Evolutionary conservation across 176 grass and related monocot genomes (phyloP).

Genomic region (Oryza coarctata): DNA sequence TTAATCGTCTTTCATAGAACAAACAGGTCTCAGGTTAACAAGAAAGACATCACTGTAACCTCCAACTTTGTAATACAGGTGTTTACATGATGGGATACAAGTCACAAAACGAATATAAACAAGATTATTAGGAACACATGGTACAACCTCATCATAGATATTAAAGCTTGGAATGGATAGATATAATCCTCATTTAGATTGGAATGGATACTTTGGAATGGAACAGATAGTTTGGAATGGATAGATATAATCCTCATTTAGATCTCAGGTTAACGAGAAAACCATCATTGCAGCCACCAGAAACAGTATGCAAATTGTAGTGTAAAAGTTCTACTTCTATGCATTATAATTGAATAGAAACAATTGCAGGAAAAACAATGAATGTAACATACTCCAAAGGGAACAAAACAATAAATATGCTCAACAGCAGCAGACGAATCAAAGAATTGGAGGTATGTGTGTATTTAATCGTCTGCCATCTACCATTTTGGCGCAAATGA

Average conservation of each 20-base stretch:
- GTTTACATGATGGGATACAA: neutral
- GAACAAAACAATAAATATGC: neutral
- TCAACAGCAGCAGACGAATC: neutral
- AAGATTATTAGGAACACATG: neutral
- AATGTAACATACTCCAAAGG: neutral
- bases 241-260: slow-evolving; percentile 30
- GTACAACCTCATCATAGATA: neutral
- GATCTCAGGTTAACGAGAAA: slow-evolving; percentile 49
- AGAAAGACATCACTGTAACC: neutral
- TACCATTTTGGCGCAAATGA: slow-evolving; percentile 18
- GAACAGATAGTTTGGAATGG: slow-evolving; percentile 50
- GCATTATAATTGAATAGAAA: neutral
- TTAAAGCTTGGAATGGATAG: slow-evolving; percentile 44
- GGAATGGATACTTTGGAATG: too few relatives aligned
- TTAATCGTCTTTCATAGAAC: slow-evolving; percentile 33
- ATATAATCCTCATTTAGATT: slow-evolving; percentile 29
- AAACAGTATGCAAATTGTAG: neutral
- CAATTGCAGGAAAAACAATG: neutral
- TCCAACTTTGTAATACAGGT: slow-evolving; percentile 3
- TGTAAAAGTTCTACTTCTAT: neutral
- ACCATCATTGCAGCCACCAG: slow-evolving; percentile 35
- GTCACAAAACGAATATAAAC: neutral
- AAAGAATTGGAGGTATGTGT: slow-evolving; percentile 31
- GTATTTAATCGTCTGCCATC: too few relatives aligned
- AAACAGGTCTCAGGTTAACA: slow-evolving; percentile 32